phyloP scores from a whole-genome alignment of 805 yeast species.

The Barnettozyma salicaria region DNA sequence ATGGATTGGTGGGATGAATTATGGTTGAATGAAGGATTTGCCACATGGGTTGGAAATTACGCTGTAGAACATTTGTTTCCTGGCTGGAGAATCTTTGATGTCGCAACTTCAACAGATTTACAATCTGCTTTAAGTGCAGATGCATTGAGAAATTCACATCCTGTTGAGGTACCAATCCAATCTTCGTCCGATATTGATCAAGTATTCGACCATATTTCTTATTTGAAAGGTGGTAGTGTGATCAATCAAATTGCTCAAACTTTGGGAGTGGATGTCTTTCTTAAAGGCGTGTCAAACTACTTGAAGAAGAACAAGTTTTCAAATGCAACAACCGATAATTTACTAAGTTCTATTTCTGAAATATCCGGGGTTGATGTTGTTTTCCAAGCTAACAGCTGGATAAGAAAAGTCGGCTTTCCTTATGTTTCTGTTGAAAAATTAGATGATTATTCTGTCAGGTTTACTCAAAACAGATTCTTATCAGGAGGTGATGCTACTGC shows the following conservation, averaged over 20 bases:
- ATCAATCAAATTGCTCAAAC: slow-evolving; percentile 71
- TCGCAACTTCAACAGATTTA: slow-evolving; percentile 63
- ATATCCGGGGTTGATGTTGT: slow-evolving; percentile 68
- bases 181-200: slow-evolving; percentile 75
- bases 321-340: slow-evolving; percentile 67
- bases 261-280: slow-evolving; percentile 67
- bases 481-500: slow-evolving; percentile 68
- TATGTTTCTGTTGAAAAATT: slow-evolving; percentile 57
- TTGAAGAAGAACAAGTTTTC: slow-evolving; percentile 70
- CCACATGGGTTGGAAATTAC: slow-evolving; percentile 86
- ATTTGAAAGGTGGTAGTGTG: slow-evolving; percentile 74
- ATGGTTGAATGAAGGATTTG: slow-evolving; percentile 86
- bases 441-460: slow-evolving; percentile 37
- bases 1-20: slow-evolving; percentile 93
- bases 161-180: slow-evolving; percentile 76
- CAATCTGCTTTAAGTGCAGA: slow-evolving; percentile 71
- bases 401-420: slow-evolving; percentile 73
- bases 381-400: slow-evolving; percentile 69
- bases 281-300: slow-evolving; percentile 73
- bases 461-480: slow-evolving; percentile 68
- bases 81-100: slow-evolving; percentile 80
- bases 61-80: slow-evolving; percentile 70
- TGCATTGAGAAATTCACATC: slow-evolving; percentile 75
- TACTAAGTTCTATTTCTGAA: slow-evolving; percentile 64
- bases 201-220: slow-evolving; percentile 79